Conservation (phyloP, 2,329 filamentous ascomycete genomes). For the Phialophora verrucosa region DNA sequence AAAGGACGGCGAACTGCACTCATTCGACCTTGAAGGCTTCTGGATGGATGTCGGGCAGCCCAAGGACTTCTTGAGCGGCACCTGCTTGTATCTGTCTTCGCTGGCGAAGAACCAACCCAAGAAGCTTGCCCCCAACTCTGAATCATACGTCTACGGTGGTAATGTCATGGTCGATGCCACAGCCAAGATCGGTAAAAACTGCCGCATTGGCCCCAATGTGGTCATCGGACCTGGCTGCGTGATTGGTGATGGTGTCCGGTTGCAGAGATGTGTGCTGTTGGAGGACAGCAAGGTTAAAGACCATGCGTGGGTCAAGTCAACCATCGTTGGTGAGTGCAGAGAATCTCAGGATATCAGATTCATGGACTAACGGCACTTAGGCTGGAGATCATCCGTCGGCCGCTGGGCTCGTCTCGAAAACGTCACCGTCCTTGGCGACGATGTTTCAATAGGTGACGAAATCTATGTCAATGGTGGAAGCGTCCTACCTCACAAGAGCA, state of each 20-base stretch:
- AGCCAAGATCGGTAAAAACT: constrained; percentile 97
- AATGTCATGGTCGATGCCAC: constrained; percentile 95
- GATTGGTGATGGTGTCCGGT: constrained; percentile 88
- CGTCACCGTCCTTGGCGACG: constrained; percentile 95
- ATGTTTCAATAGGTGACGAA: constrained; percentile 96
- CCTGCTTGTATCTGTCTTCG: constrained; percentile 93
- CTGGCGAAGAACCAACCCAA: constrained; percentile 89
- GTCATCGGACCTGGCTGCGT: constrained; percentile 93
- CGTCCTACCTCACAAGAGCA: constrained; percentile 96
- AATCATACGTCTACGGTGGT: constrained; percentile 85
- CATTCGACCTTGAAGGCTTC: constrained; percentile 94
- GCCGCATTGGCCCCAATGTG: constrained; percentile 95
- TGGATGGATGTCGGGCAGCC: constrained; percentile 99
- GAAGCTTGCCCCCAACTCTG: constrained; percentile 73
- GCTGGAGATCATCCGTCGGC: constrained; percentile 96
- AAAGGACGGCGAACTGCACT: constrained; percentile 87
- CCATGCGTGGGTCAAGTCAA: constrained; percentile 98
- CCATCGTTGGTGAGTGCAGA: constrained; percentile 71
- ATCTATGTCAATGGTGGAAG: constrained; percentile 98
- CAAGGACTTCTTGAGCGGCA: constrained; percentile 96
- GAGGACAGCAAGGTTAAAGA: constrained; percentile 94
- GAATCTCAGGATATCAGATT: not conserved
- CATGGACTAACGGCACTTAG: constrained; percentile 14
- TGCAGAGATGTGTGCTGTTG: constrained; percentile 91
- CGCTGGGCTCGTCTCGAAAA: constrained; percentile 97